Evolutionary conservation across 2,329 filamentous ascomycete species (phyloP).

Genomic region (Sporothrix luriei): DNA sequence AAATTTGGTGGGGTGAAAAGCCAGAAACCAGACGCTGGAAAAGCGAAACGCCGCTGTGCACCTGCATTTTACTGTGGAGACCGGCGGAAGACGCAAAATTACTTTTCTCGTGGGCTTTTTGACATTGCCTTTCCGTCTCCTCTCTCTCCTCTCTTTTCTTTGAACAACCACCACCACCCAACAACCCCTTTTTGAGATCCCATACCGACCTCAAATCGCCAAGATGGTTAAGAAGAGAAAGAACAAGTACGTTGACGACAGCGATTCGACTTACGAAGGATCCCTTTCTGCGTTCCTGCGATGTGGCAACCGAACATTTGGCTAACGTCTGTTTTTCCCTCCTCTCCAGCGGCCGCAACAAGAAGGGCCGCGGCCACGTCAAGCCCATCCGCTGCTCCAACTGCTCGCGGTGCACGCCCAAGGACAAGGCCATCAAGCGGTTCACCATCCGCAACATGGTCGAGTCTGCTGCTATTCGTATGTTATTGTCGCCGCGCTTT

Average conservation of each 20-base stretch:
- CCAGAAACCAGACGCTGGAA: background rate
- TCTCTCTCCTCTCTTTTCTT: conserved; percentile 18
- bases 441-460: conserved; percentile 99
- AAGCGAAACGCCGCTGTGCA: conserved; percentile 15
- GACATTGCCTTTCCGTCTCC: conserved; percentile 17
- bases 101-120: conserved; percentile 21
- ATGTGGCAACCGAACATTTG: background rate
- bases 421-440: conserved; percentile 99
- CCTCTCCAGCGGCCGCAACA: conserved; percentile 83
- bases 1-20: conserved; percentile 14
- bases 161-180: conserved; percentile 28
- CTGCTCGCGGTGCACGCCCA: conserved; percentile 84
- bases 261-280: too few relatives aligned
- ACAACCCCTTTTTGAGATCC: conserved; percentile 22
- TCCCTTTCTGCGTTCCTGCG: too few relatives aligned
- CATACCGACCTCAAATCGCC: conserved; percentile 32
- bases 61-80: conserved; percentile 17
- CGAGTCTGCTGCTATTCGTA: conserved; percentile 99
- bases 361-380: conserved; percentile 99
- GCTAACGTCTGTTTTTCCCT: conserved; percentile 38
- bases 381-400: conserved; percentile 89
- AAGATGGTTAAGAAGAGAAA: conserved; percentile 43
- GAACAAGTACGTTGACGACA: conserved; percentile 54
- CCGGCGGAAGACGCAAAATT: background rate
- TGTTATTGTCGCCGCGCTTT: conserved; percentile 48